Evolutionary conservation across 352 stramenopile species (phyloP).

Genomic region (Phytopythium vexans): DNA sequence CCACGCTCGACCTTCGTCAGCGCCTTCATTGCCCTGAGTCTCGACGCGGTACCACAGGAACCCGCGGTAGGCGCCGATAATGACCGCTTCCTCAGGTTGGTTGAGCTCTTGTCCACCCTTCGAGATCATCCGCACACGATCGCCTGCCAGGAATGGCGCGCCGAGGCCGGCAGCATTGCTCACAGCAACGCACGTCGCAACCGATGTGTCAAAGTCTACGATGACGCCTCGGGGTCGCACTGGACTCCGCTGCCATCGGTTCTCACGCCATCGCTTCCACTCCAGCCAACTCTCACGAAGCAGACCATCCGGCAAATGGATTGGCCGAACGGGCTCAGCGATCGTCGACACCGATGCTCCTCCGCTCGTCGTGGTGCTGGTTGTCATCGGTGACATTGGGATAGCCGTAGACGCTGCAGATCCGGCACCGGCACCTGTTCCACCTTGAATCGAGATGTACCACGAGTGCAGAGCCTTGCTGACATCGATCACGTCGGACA

Average conservation of each 20-base stretch:
- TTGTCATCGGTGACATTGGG: constrained; percentile 2
- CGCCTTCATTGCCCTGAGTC: constrained; percentile 95
- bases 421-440: constrained; percentile 2
- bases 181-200: constrained; percentile 84
- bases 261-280: constrained; percentile 84
- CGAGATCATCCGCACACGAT: constrained; percentile 92
- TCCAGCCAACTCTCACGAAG: constrained; percentile 75
- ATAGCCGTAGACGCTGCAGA: not conserved
- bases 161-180: constrained; percentile 88
- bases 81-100: constrained; percentile 94
- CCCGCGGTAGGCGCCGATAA: constrained; percentile 92
- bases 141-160: constrained; percentile 89
- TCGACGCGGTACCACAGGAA: constrained; percentile 95
- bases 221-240: constrained; percentile 86
- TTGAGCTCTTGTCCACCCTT: constrained; percentile 95
- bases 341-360: constrained; percentile 1
- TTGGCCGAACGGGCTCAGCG: not conserved
- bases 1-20: constrained; percentile 90
- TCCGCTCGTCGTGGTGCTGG: constrained; percentile 1
- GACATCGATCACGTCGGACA: constrained; percentile 88
- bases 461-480: constrained; percentile 87
- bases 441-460: constrained; percentile 50
- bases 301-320: constrained; percentile 55
- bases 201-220: constrained; percentile 93
- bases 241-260: constrained; percentile 78